Evolutionary conservation across 108 stramenopile species (phyloP).

Genomic region (Stephanodiscus minutulus): DNA sequence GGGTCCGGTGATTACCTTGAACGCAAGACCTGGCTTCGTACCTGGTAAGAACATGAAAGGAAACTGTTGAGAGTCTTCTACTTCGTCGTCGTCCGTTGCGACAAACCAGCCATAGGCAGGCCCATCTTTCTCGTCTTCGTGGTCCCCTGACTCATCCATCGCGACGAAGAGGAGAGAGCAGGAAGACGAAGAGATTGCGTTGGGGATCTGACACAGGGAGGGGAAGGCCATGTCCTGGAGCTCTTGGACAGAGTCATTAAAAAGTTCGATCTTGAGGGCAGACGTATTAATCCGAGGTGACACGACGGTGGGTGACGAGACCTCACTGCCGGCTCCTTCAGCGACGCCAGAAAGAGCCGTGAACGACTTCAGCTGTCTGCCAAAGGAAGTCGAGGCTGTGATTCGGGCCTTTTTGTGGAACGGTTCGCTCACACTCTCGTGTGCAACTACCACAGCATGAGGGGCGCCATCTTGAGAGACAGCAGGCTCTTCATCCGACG

Average conservation of each 20-base stretch:
- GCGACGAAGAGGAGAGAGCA: background rate
- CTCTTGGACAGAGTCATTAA: constrained; percentile 40
- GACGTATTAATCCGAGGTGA: constrained; percentile 37
- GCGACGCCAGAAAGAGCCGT: constrained; percentile 5
- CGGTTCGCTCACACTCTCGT: constrained; percentile 13
- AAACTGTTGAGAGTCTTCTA: background rate
- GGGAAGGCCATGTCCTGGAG: constrained; percentile 45
- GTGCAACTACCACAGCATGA: background rate
- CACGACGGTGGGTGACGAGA: constrained; percentile 22
- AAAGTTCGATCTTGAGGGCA: constrained; percentile 29
- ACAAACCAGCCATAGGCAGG: constrained; percentile 45
- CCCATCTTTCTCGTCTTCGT: constrained; percentile 19
- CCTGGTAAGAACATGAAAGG: constrained; percentile 4
- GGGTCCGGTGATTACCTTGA: constrained; percentile 11
- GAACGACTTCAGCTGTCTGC: constrained; percentile 27
- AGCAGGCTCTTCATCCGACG: constrained; percentile 17
- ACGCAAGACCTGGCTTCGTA: constrained; percentile 21
- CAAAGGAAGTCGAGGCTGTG: constrained; percentile 17
- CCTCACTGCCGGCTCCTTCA: constrained; percentile 19
- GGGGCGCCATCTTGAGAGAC: background rate
- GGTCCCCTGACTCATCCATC: background rate
- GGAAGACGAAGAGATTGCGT: constrained; percentile 32
- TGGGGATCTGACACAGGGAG: constrained; percentile 30
- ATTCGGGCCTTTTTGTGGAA: constrained; percentile 32
- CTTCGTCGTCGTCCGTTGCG: constrained; percentile 36